Percentiles rank a stretch among this genome's conserved stretches.
These are phyloP conservation scores for Penicillium turbatum DNA, from an alignment of 495 filamentous ascomycete genomes.

Conservation along the genomic window DNA sequence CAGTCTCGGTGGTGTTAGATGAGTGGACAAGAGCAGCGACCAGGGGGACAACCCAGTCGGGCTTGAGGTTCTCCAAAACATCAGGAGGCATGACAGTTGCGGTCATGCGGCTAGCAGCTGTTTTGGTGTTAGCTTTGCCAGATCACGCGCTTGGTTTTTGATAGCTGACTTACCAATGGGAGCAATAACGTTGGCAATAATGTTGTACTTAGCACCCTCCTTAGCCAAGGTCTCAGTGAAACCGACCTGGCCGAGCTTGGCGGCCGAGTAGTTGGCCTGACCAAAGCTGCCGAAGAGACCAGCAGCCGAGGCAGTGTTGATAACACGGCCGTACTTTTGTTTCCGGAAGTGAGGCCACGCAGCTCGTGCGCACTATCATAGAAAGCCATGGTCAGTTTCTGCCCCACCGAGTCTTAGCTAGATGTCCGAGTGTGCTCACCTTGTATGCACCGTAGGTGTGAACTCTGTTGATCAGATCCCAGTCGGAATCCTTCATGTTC, in stretches of 20 bases:
- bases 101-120: conserved; percentile 92
- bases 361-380: conserved; percentile 73
- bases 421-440: conserved; percentile 31
- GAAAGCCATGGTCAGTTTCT: background rate
- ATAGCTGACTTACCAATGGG: conserved; percentile 59
- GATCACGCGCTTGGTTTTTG: background rate
- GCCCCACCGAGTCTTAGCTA: background rate
- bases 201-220: conserved; percentile 98
- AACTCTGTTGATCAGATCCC: conserved; percentile 90
- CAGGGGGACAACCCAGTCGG: conserved; percentile 92
- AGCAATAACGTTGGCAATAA: conserved; percentile 91
- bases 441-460: conserved; percentile 96
- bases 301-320: conserved; percentile 93
- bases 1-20: conserved; percentile 78
- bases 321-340: conserved; percentile 94
- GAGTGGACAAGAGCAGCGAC: conserved; percentile 88
- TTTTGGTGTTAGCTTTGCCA: conserved; percentile 6
- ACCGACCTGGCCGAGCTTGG: conserved; percentile 92
- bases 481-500: conserved; percentile 97
- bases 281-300: conserved; percentile 96
- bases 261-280: conserved; percentile 95
- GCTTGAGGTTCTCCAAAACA: conserved; percentile 80
- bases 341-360: conserved; percentile 98
- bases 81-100: conserved; percentile 97
- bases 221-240: conserved; percentile 98